Percentiles rank a stretch among this genome's conserved stretches.
phyloP scores from a whole-genome alignment of 2,329 filamentous ascomycete genomes.

The Aspergillus fischeri region DNA sequence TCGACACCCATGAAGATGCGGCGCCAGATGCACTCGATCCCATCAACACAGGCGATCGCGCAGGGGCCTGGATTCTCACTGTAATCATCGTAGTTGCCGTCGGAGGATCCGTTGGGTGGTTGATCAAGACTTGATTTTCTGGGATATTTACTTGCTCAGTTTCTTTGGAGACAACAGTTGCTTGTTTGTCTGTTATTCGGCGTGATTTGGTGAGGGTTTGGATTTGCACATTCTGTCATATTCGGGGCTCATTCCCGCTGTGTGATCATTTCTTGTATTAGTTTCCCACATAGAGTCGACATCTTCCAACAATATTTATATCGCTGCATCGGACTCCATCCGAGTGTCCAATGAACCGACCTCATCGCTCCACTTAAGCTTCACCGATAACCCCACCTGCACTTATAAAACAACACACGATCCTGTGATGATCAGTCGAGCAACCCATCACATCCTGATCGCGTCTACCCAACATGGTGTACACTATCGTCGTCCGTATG shows the following conservation, averaged over 20 bases:
- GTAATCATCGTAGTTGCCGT: slow-evolving; percentile 15
- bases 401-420: neutral
- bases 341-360: neutral
- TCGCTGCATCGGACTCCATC: neutral
- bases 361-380: too few species aligned
- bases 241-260: neutral
- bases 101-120: slow-evolving; percentile 1
- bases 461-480: slow-evolving; percentile 19
- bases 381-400: neutral
- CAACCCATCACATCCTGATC: neutral
- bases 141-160: neutral
- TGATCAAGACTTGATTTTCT: slow-evolving; percentile 1
- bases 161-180: neutral
- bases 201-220: neutral
- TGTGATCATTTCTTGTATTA: neutral
- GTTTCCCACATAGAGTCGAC: neutral
- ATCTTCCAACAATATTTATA: neutral
- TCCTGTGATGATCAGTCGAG: neutral
- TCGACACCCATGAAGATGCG: slow-evolving; percentile 23
- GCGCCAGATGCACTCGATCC: slow-evolving; percentile 1
- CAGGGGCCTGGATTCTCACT: slow-evolving; percentile 31
- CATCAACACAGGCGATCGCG: slow-evolving; percentile 22
- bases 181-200: neutral
- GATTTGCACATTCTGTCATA: neutral
- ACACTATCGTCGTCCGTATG: slow-evolving; percentile 29